These are phyloP conservation scores for Castanea crenata DNA, from an alignment of 306 rosid species.

Conservation along the genomic window DNA sequence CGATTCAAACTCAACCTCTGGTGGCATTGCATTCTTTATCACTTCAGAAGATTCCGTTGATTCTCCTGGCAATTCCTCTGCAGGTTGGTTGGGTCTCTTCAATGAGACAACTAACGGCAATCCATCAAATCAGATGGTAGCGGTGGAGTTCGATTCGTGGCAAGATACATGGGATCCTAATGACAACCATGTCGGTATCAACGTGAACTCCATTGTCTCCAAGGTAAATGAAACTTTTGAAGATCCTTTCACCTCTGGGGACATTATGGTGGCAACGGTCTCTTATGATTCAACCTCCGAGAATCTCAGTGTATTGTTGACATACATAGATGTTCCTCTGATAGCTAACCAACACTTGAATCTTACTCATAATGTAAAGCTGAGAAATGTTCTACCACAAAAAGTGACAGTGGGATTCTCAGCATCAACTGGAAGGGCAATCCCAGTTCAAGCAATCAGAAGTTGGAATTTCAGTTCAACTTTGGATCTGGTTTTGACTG, in stretches of 20 bases:
- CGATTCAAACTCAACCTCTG: neutral
- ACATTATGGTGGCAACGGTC: neutral
- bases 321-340: neutral
- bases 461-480: constrained; percentile 34
- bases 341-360: neutral
- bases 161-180: constrained; percentile 23
- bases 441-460: constrained; percentile 23
- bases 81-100: constrained; percentile 6
- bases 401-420: constrained; percentile 40
- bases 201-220: constrained; percentile 39
- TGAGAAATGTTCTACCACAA: constrained; percentile 32
- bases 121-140: constrained; percentile 12
- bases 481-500: no score
- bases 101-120: neutral
- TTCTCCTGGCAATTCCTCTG: neutral
- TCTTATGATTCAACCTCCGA: neutral
- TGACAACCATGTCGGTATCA: constrained; percentile 36
- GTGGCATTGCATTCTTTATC: constrained; percentile 18
- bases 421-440: constrained; percentile 29
- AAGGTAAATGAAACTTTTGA: constrained; percentile 15
- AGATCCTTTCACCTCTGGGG: neutral
- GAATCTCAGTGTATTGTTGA: neutral
- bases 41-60: neutral
- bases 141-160: constrained; percentile 47
- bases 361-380: constrained; percentile 19